phyloP scores from a whole-genome alignment of 257 asterid genomes.

The Perilla frutescens region DNA sequence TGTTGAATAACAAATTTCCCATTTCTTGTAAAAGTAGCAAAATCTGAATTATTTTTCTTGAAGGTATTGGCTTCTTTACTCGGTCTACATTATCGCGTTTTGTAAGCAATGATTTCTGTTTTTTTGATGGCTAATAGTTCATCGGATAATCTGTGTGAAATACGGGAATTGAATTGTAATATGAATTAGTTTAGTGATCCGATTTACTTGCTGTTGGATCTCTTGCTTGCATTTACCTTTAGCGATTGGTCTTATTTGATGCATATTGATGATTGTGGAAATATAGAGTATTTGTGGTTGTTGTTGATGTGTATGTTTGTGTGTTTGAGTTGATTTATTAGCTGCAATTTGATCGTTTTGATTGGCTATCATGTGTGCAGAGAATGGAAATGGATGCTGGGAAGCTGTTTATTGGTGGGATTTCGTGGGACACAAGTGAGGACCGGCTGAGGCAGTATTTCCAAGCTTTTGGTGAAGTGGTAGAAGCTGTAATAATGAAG shows the following conservation, averaged over 20 bases:
- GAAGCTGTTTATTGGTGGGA: constrained; percentile 61
- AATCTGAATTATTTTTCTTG: constrained; percentile 29
- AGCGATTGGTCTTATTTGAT: constrained; percentile 18
- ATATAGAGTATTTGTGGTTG: not conserved
- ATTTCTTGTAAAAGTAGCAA: constrained; percentile 38
- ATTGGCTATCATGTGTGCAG: constrained; percentile 41
- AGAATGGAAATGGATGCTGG: constrained; percentile 59
- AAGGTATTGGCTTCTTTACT: constrained; percentile 40
- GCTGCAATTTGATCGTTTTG: constrained; percentile 33
- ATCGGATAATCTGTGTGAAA: constrained; percentile 8
- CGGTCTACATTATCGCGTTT: constrained; percentile 52
- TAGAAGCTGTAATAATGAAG: constrained; percentile 60
- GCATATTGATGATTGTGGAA: constrained; percentile 2
- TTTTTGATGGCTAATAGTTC: constrained; percentile 27
- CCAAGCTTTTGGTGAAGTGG: constrained; percentile 52
- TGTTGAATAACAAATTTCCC: constrained; percentile 41
- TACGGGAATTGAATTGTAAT: constrained; percentile 32
- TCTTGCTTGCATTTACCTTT: constrained; percentile 27
- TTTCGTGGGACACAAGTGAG: constrained; percentile 61
- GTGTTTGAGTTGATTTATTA: constrained; percentile 27
- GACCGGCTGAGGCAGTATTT: constrained; percentile 58
- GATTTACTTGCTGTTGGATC: constrained; percentile 45
- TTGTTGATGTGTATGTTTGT: not conserved
- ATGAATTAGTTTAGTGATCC: constrained; percentile 25
- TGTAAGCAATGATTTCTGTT: constrained; percentile 34